A percentile compares a stretch with the other conserved stretches of the same genome.
phyloP scores from a whole-genome alignment of 345 rosid species.

The Populus pruinosa region DNA sequence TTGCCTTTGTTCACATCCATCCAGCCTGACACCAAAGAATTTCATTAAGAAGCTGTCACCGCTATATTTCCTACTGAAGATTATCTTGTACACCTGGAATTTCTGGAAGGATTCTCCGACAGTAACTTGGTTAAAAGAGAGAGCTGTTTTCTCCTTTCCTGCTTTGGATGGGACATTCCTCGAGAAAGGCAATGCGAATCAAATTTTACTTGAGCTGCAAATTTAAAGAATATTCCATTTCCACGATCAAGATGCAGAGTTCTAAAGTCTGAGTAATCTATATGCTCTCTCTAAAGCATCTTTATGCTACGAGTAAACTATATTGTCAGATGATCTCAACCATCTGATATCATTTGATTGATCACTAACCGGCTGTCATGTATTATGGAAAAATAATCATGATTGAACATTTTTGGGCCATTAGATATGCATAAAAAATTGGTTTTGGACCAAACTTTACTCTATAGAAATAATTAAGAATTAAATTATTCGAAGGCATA shows the following conservation, averaged over 20 bases:
- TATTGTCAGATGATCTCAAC: neutral
- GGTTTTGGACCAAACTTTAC: neutral
- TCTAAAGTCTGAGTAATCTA: neutral
- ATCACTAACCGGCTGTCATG: neutral
- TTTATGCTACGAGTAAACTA: neutral
- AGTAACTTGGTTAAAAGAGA: neutral
- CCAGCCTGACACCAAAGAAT: conserved; percentile 11
- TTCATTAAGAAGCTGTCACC: conserved; percentile 20
- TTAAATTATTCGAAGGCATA: neutral
- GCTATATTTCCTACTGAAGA: neutral
- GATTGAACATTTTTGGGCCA: neutral
- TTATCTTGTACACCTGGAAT: neutral
- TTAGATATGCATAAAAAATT: neutral
- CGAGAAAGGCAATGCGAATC: neutral
- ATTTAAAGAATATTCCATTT: conserved; percentile 12
- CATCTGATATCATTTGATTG: neutral
- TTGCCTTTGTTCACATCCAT: conserved; percentile 12
- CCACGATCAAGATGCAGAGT: neutral
- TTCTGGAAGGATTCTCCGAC: conserved; percentile 30
- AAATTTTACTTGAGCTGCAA: neutral
- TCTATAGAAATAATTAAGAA: neutral
- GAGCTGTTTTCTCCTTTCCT: neutral
- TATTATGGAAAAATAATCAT: neutral
- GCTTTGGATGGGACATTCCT: neutral
- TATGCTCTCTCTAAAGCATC: neutral